Base-by-base conservation (phyloP, 768 basidiomycete species). In the Lentinula detonsa region DNA sequence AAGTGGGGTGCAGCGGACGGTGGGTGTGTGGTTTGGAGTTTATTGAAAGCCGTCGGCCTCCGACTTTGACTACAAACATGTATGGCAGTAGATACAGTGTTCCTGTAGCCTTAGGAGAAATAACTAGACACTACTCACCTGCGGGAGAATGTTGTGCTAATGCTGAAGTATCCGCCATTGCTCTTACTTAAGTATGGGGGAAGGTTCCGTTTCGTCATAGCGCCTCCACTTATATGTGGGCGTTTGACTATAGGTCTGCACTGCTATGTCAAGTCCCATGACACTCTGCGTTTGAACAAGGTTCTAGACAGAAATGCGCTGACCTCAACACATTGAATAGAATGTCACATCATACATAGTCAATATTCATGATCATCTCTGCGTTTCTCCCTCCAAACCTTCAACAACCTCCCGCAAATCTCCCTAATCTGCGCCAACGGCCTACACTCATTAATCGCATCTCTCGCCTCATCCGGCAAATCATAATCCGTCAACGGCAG, bases 41-140 rank as follows among this genome's bases (percentile, higher is more conserved):
- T 13, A 56, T 40, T 33, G 55, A 56, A 15, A 56, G 55, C 13
- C 55, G 55, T 43, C 55, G 4, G 45, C 55, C 55, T 43, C 55
- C 55, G 39, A 56, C 55, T 43, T 56, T 56, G 16, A 56, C 55
- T 56, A n/a, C 1, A 11, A 11, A 33, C 6, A 35, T 21, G 31
- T 1, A 34, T 34, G 3, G 16, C 37, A 39, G 37, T 39, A 39
- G 13, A 9, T 39, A 9, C 5, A 39, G 37, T 39, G 13, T 28
- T 28, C 28, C 28, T 3, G 28, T 28, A 28, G 28, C 28, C 28
- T 28, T 28, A 28, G 28, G 28, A 5, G n/a, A 45, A 45, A 45
- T 5, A 5, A 18, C 5, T n/a, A 8, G 16, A 15, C 28, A 23
- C 1, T 18, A 23, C 53, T 54, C 21, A 43, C 55, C 39, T 43